Evolutionary conservation across 495 filamentous ascomycete species (phyloP).

Genomic region (Astrocystis sublimbata): DNA sequence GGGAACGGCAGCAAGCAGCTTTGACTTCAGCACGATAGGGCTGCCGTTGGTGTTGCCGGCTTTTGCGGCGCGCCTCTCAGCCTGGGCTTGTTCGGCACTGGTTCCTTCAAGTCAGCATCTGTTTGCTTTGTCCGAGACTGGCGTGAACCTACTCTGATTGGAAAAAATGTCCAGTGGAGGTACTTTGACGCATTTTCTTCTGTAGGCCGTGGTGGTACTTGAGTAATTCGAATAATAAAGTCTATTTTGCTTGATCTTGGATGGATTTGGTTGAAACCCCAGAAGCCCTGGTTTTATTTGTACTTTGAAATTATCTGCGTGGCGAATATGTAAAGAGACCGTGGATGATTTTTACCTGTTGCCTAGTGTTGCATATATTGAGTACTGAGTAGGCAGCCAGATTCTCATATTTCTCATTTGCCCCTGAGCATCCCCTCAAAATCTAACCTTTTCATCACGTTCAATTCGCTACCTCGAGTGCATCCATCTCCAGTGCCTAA

Average conservation of each 20-base stretch:
- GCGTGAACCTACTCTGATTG: slow-evolving; percentile 70
- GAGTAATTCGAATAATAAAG: too few species aligned
- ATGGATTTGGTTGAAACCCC: too few species aligned
- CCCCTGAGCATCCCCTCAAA: background rate
- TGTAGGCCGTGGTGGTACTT: slow-evolving; percentile 1
- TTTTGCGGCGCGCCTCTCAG: slow-evolving; percentile 73
- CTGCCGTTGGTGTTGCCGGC: slow-evolving; percentile 78
- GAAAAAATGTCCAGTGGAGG: slow-evolving; percentile 66
- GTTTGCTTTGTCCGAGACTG: slow-evolving; percentile 3
- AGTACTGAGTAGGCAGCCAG: background rate
- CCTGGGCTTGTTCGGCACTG: slow-evolving; percentile 72
- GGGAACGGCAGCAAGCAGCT: slow-evolving; percentile 73
- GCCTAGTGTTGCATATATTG: too few species aligned
- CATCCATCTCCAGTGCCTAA: too few species aligned
- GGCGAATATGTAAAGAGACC: too few species aligned
- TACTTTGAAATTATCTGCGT: too few species aligned
- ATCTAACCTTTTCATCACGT: too few species aligned
- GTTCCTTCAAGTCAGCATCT: slow-evolving; percentile 16
- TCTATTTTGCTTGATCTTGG: background rate
- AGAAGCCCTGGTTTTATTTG: too few species aligned
- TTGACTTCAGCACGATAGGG: slow-evolving; percentile 78
- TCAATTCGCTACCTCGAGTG: too few species aligned
- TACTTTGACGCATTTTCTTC: slow-evolving; percentile 29
- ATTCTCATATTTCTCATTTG: background rate
- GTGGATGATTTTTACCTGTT: too few species aligned